Conservation (phyloP, 805 yeast genomes). For the Myxozyma sirexii region DNA sequence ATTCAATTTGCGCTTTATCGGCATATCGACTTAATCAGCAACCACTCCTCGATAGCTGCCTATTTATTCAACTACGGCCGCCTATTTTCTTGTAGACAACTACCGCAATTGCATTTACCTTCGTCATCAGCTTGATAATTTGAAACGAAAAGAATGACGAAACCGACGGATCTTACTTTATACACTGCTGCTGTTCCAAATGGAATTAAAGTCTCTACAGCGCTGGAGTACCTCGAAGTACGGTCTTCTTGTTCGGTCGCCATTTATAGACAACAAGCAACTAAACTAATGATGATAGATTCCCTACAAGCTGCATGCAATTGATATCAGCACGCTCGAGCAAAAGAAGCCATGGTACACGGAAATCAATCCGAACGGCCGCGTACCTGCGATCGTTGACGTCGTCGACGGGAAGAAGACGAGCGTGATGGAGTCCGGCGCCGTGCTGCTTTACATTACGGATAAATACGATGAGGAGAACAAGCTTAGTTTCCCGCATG, state of each 20-base stretch:
- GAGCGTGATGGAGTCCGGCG: slow-evolving; percentile 61
- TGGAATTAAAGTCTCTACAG: slow-evolving; percentile 47
- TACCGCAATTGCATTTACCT: too few species aligned
- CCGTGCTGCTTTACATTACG: slow-evolving; percentile 60
- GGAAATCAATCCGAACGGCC: slow-evolving; percentile 62
- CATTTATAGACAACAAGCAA: too few species aligned
- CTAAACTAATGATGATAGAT: too few species aligned
- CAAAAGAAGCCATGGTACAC: slow-evolving; percentile 63
- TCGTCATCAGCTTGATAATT: too few species aligned
- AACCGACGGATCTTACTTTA: slow-evolving; percentile 21
- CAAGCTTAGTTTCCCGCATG: slow-evolving; percentile 46
- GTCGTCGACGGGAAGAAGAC: slow-evolving; percentile 48
- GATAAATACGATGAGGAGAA: slow-evolving; percentile 62
- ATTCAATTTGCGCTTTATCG: too few species aligned
- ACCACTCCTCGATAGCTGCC: too few species aligned
- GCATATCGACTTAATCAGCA: too few species aligned
- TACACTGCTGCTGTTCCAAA: slow-evolving; percentile 49
- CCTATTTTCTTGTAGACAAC: too few species aligned
- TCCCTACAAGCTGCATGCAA: slow-evolving; percentile 42
- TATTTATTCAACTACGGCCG: too few species aligned
- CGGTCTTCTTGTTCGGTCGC: not conserved
- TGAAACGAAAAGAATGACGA: not conserved
- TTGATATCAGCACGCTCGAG: slow-evolving; percentile 49
- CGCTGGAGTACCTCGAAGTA: slow-evolving; percentile 40
- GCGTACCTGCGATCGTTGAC: slow-evolving; percentile 58